Evolutionary conservation across 306 rosid genomes (phyloP), one percentile per base, ranked within the genome.

Genomic region (Chamaecrista fasciculata): DNA sequence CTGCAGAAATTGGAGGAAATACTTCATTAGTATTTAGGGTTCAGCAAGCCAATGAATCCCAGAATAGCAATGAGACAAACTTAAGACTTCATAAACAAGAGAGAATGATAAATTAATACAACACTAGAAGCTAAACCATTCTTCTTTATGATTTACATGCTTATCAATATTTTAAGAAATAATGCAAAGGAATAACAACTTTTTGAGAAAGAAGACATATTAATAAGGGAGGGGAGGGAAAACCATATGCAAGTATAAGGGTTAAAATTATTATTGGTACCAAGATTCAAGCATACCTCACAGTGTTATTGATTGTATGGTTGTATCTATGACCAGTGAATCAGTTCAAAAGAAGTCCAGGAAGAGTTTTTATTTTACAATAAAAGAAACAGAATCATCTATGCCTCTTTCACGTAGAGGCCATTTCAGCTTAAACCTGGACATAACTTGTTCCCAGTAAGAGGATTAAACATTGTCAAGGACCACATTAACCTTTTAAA

Each of bases 1-100:
- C 98, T 93, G 85, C 83, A 83, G 11, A 70, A 56, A 64, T 73
- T 23, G 70, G 49, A 66, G 40, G 71, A 74, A 66, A 60, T 18
- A 71, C 56, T 64, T 25, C 50, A 67, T 42, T 55, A 42, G 53
- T 34, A 78, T 59, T 69, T 28, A 70, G 63, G 62, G 48, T 34
- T 28, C 67, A 46, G 62, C 25, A 36, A 28, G 59, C 61, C 50
- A 36, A 71, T 44, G 55, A 69, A 79, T 55, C 62, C 68, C 33
- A 49, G 57, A 42, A 76, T 56, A 61, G 61, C 24, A 57, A 65
- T 43, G 18, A 48, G 20, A 21, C 18, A 63, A 19, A 24, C 42
- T 59, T 16, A 59, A 49, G 34, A n/a, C n/a, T 28, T 1, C 2
- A 33, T 21, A 33, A 74, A 60, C 55, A 52, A 56, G 34, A 73